Evolutionary conservation across 2,329 filamentous ascomycete species (phyloP).

Genomic region (Fusarium brevicatenulatum): DNA sequence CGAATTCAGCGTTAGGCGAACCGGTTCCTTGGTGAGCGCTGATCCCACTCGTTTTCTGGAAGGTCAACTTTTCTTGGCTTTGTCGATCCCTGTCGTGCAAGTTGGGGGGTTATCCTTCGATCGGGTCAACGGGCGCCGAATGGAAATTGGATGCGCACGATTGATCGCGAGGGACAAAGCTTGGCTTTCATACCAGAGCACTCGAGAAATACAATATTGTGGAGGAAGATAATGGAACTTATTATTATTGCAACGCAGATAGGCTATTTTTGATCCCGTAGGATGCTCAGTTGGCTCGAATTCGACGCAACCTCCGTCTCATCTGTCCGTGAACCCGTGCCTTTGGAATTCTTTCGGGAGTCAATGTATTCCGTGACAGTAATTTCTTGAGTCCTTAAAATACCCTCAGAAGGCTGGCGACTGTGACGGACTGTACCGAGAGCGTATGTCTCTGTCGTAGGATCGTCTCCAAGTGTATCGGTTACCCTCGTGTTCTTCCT

Average conservation of each 20-base stretch:
- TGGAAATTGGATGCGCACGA: neutral
- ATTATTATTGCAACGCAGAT: neutral
- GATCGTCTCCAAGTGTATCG: neutral
- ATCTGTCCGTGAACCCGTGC: neutral
- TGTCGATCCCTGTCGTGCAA: neutral
- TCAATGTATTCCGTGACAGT: neutral
- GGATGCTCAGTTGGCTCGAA: neutral
- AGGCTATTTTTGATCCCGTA: neutral
- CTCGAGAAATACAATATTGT: neutral
- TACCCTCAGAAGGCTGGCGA: neutral
- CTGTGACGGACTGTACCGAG: neutral
- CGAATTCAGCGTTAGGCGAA: neutral
- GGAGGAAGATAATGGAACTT: neutral
- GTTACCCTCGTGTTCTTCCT: neutral
- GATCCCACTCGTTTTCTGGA: neutral
- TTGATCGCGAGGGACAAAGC: neutral
- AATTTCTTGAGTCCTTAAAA: neutral
- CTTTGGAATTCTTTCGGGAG: neutral
- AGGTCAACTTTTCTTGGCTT: neutral
- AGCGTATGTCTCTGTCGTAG: neutral
- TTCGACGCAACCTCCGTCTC: neutral
- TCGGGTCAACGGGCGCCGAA: neutral
- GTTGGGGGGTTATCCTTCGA: neutral
- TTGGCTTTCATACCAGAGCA: neutral
- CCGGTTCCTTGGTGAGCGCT: neutral